Evolutionary conservation across 2,329 filamentous ascomycete species (phyloP).

Genomic region (Aureobasidium sp.): DNA sequence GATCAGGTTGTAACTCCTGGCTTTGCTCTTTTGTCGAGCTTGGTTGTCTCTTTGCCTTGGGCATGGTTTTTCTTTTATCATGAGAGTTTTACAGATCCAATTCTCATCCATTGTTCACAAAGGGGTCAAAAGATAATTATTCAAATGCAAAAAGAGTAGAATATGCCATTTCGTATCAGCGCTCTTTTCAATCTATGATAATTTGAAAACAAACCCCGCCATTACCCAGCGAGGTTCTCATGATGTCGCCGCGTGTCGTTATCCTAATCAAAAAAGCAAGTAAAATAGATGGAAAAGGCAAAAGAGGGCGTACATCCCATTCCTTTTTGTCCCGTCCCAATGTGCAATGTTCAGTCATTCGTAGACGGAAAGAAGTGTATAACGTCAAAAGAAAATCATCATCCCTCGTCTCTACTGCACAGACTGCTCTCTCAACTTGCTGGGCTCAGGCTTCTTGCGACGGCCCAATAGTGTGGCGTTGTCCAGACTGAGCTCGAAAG

Average conservation of each 20-base stretch:
- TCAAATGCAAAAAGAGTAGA: no score
- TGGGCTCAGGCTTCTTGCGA: constrained; percentile 42
- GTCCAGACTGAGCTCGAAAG: constrained; percentile 86
- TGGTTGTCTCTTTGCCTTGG: no score
- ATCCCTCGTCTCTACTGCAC: constrained; percentile 14
- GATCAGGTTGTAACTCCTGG: no score
- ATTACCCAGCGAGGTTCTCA: neutral
- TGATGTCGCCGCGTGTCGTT: constrained; percentile 5
- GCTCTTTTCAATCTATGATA: no score
- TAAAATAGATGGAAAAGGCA: neutral
- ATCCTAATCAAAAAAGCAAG: neutral
- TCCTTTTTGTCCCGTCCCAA: neutral
- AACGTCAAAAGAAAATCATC: neutral
- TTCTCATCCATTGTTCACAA: no score
- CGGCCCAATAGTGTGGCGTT: constrained; percentile 83
- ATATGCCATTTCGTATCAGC: no score
- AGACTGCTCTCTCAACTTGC: constrained; percentile 37
- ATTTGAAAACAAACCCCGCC: neutral
- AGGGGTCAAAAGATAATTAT: no score
- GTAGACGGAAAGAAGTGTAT: neutral
- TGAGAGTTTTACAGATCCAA: no score
- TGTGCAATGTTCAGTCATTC: neutral
- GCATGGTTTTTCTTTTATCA: no score
- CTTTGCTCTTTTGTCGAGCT: no score
- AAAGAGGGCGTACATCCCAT: no score